Evolutionary conservation across 352 stramenopile genomes (phyloP).

Genomic region (Pythium inflatum): DNA sequence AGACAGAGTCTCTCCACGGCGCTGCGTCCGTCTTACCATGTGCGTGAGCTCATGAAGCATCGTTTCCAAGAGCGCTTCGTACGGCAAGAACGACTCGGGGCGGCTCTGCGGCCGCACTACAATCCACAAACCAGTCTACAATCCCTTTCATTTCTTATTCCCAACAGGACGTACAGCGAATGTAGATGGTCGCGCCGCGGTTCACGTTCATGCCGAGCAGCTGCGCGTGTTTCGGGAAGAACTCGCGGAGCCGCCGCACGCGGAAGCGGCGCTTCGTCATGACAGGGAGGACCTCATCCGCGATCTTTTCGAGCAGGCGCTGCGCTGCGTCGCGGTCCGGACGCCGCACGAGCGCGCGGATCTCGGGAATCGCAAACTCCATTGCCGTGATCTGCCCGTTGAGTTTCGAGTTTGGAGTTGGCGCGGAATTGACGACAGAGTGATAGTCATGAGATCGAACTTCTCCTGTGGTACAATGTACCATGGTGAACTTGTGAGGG

Average conservation of each 20-base stretch:
- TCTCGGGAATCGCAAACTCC: slow-evolving; percentile 32
- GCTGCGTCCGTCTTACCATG: slow-evolving; percentile 38
- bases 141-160: too few species aligned
- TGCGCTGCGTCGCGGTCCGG: slow-evolving; percentile 36
- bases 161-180: slow-evolving; percentile 43
- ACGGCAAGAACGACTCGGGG: slow-evolving; percentile 43
- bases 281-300: slow-evolving; percentile 58
- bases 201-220: slow-evolving; percentile 86
- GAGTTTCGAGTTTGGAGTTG: not conserved
- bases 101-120: slow-evolving; percentile 45
- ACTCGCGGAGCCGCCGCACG: slow-evolving; percentile 63
- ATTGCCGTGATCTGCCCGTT: not conserved
- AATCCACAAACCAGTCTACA: not conserved
- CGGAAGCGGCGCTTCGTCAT: slow-evolving; percentile 54
- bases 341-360: slow-evolving; percentile 48
- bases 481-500: slow-evolving; percentile 19
- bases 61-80: slow-evolving; percentile 68
- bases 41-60: slow-evolving; percentile 77
- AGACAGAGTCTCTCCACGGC: not conserved
- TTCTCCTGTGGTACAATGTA: slow-evolving; percentile 26
- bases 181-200: slow-evolving; percentile 67
- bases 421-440: not conserved
- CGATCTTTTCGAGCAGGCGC: slow-evolving; percentile 45
- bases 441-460: slow-evolving; percentile 7
- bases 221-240: slow-evolving; percentile 61